Percentiles rank a stretch among this genome's conserved stretches.
Conservation (phyloP, 2,329 filamentous ascomycete species). For the Dactylonectria macrodidyma region DNA sequence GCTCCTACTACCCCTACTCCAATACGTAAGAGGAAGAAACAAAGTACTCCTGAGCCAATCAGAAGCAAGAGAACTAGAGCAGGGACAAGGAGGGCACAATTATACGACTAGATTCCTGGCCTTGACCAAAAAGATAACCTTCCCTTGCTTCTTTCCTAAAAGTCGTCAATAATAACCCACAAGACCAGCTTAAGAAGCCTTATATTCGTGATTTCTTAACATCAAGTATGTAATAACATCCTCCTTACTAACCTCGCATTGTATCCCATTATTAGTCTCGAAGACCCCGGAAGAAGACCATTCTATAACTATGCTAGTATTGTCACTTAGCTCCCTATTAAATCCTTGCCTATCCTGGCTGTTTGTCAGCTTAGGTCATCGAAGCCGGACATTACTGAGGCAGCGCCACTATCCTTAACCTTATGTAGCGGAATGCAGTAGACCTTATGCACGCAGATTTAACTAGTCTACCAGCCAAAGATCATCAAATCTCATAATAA, state of each 20-base stretch:
- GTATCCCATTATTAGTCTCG: background rate
- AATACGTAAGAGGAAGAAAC: background rate
- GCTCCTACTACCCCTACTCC: background rate
- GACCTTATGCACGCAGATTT: background rate
- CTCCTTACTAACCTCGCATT: background rate
- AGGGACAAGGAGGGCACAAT: background rate
- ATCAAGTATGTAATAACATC: background rate
- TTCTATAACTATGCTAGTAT: background rate
- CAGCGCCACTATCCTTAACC: background rate
- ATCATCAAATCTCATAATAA: slow-evolving; percentile 8
- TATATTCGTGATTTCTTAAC: background rate
- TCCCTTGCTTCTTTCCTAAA: background rate
- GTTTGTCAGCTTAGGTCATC: background rate
- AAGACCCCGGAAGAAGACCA: background rate
- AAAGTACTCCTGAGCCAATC: background rate
- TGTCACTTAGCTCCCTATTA: background rate
- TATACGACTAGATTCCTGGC: background rate
- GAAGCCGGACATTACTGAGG: background rate
- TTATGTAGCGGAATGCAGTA: background rate
- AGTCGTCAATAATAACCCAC: background rate
- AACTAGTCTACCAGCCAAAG: background rate
- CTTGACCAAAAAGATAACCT: background rate
- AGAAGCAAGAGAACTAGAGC: background rate
- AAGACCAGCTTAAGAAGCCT: background rate
- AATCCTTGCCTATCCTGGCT: background rate